Base-by-base conservation (phyloP, 805 yeast genomes). In the Metschnikowia lachancei region DNA sequence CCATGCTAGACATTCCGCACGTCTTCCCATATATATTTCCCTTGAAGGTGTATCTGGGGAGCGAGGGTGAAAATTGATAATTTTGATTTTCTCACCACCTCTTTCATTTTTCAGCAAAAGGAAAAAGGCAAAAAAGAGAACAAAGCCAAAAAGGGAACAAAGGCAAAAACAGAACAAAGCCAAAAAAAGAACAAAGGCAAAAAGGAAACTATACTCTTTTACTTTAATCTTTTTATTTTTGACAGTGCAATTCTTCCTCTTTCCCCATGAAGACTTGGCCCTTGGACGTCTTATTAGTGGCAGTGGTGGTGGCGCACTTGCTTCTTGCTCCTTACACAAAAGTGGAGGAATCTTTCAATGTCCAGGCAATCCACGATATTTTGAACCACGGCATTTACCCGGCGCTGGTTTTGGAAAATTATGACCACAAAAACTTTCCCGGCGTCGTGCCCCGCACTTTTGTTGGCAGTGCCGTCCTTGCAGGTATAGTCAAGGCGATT, bases 371-470 rank as follows among this genome's bases (percentile, higher is more conserved):
- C 35, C 90, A 91, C 60, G 97, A 92, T 58, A 72, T 90, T 36
- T 52, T 87, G 41, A 75, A 77, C 52, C 75, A 80, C 60, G 97
- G 96, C 1, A 53, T 68, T 1, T 59, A 52, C 32, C 68, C 72
- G 12, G 46, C 53, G 17, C 55, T 53, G 14, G 56, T 63, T 14
- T 65, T 70, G 33, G 64, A 72, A 19, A 51, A 68, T 40, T 92
- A 76, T 60, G 97, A 92, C 60, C 98, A 92, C 62, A 51, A 72
- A 7, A 64, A 72, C 43, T 92, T 88, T 61, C 95, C 97, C 0
- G 97, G 97, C 2, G 91, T 74, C 1, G 96, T 92, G 7, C 96
- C 95, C 24, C 74, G 97, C 44, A 80, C 96, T 0, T 91, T 90
- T 58, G 59, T 87, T 11, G 95, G 96, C 1, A 76, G 94, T 9